phyloP scores from a whole-genome alignment of 768 basidiomycete genomes.

The Suillus luteus region DNA sequence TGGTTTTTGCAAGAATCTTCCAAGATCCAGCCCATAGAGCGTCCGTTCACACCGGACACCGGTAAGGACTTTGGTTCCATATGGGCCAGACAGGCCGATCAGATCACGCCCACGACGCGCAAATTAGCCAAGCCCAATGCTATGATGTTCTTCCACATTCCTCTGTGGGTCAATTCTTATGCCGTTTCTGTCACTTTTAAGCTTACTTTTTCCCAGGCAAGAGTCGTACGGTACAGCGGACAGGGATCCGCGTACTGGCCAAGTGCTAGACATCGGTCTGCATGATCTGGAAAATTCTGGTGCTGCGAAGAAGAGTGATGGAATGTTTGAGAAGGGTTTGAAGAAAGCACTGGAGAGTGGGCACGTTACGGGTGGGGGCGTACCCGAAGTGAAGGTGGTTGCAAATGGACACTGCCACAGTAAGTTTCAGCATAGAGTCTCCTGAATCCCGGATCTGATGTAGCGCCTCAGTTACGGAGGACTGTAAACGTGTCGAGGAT shows the following conservation, averaged over 20 bases:
- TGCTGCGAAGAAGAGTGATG: slow-evolving; percentile 68
- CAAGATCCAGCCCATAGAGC: slow-evolving; percentile 70
- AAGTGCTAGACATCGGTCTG: slow-evolving; percentile 68
- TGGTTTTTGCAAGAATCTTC: slow-evolving; percentile 90
- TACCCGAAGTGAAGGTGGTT: slow-evolving; percentile 81
- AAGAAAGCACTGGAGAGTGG: slow-evolving; percentile 72
- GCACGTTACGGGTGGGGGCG: slow-evolving; percentile 47
- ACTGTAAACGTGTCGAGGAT: slow-evolving; percentile 81
- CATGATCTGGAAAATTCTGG: slow-evolving; percentile 60
- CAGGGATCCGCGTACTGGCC: slow-evolving; percentile 56
- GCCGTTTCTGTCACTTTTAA: not conserved
- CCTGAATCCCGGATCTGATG: slow-evolving; percentile 17
- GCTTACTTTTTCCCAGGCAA: slow-evolving; percentile 43
- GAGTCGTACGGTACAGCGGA: slow-evolving; percentile 79
- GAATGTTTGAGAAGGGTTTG: slow-evolving; percentile 84
- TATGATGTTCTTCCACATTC: slow-evolving; percentile 98
- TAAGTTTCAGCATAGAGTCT: slow-evolving; percentile 34
- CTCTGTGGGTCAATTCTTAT: slow-evolving; percentile 55
- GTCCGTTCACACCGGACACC: slow-evolving; percentile 83
- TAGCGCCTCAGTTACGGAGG: slow-evolving; percentile 68
- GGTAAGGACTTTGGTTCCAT: slow-evolving; percentile 65
- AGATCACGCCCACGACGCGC: slow-evolving; percentile 53
- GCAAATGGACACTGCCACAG: slow-evolving; percentile 91
- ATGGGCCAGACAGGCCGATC: slow-evolving; percentile 66
- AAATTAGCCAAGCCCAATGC: slow-evolving; percentile 91